Evolutionary conservation across 345 rosid species (phyloP), one percentile per base, ranked within the genome.

Genomic region (Acer negundo): DNA sequence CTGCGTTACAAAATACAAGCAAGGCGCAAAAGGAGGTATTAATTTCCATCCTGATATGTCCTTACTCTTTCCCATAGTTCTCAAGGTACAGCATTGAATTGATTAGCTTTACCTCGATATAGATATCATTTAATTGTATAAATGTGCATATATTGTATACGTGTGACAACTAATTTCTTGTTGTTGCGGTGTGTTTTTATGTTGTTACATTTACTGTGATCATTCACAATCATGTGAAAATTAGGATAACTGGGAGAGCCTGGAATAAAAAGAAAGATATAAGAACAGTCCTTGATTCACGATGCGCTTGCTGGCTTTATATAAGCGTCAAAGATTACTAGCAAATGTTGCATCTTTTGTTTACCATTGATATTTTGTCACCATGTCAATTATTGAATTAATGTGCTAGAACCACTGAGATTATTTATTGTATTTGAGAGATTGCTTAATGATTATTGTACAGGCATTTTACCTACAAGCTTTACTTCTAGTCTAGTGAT

Each of bases 1-100:
- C 84, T 95, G 89, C 84, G 59, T 47, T 95, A 89, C 88, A 89
- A 82, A 84, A 78, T 84, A 53, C 87, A 78, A 75, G 90, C 87
- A 55, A 90, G 79, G 82, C 82, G 84, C 72, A 85, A 83, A 75
- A 84, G 84, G 82, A 87, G 89, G 97, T 96, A 86, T 44, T 79
- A 49, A 46, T 68, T 61, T 61, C 67, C 78, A 70, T 69, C 63
- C 19, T 68, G 31, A 28, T 68, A 20, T 70, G 15, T 10, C 1
- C 68, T 67, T 56, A 28, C 66, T 65, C 19, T n/a, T 73, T 62
- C 24, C 67, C 56, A 62, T 15, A 16, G 38, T 17, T 42, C 40
- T 24, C 46, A 73, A 42, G 23, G 17, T 62, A 16, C 8, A 42
- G 6, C 9, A 26, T 23, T 4, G 51, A 62, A 73, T 73, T 13